These are phyloP conservation scores for Scedosporium apiospermum DNA, from an alignment of 2,329 filamentous ascomycete genomes.

Conservation along the genomic window DNA sequence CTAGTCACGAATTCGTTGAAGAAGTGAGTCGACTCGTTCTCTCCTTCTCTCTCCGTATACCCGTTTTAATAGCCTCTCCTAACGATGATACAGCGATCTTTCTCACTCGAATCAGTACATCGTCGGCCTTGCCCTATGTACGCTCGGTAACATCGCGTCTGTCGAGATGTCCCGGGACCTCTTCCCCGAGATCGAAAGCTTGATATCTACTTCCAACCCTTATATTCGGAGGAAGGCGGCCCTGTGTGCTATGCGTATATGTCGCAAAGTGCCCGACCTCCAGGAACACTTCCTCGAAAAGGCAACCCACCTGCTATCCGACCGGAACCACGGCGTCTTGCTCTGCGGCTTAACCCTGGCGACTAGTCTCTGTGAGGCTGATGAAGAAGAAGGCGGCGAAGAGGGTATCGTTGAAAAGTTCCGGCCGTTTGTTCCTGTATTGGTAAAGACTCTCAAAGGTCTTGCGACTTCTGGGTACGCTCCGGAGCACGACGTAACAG, in stretches of 20 bases:
- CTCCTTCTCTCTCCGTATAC: background rate
- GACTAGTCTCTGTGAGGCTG: constrained; percentile 86
- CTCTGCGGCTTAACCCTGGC: constrained; percentile 87
- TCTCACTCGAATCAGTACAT: constrained; percentile 98
- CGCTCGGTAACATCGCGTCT: constrained; percentile 93
- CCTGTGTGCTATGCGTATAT: constrained; percentile 98
- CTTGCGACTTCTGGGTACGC: constrained; percentile 93
- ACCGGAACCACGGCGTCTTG: constrained; percentile 91
- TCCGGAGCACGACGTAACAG: constrained; percentile 95
- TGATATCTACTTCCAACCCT: constrained; percentile 90
- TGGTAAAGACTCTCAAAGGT: constrained; percentile 86
- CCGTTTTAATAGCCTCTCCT: background rate
- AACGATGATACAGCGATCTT: constrained; percentile 57
- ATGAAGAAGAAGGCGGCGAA: constrained; percentile 86
- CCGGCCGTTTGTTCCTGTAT: constrained; percentile 69
- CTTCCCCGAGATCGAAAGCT: constrained; percentile 88
- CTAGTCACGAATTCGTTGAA: constrained; percentile 96
- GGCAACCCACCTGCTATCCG: constrained; percentile 74
- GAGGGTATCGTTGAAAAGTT: constrained; percentile 87
- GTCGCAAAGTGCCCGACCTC: constrained; percentile 91
- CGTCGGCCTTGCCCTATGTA: constrained; percentile 90
- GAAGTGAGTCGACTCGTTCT: constrained; percentile 52
- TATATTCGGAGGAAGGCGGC: constrained; percentile 96
- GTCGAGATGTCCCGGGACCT: constrained; percentile 97
- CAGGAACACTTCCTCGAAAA: constrained; percentile 98